phyloP scores from a whole-genome alignment of 192 early-diverging fungal species.

The Coemansia sp. region DNA sequence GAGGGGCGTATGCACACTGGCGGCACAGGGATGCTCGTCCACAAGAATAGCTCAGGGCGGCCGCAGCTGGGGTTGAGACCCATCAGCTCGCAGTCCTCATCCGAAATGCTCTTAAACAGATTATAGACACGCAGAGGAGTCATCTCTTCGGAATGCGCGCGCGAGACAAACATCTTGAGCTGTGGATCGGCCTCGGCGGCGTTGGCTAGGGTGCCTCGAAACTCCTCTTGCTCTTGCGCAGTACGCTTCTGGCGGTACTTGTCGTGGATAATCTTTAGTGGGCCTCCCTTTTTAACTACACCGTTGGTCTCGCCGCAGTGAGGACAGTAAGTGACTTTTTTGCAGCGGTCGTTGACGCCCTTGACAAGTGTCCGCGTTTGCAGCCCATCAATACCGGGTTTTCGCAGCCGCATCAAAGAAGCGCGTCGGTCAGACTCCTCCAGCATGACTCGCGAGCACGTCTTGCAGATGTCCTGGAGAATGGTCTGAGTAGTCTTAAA shows the following conservation, averaged over 20 bases:
- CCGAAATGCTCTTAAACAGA: conserved; percentile 83
- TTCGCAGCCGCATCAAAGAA: conserved; percentile 69
- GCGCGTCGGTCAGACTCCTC: conserved; percentile 75
- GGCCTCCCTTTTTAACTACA: conserved; percentile 93
- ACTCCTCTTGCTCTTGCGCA: conserved; percentile 73
- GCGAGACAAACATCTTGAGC: conserved; percentile 71
- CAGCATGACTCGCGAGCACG: conserved; percentile 85
- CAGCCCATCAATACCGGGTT: conserved; percentile 81
- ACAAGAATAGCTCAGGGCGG: conserved; percentile 90
- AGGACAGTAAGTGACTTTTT: conserved; percentile 83
- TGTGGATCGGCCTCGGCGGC: conserved; percentile 74
- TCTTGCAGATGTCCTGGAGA: conserved; percentile 97
- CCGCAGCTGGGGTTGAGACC: conserved; percentile 83
- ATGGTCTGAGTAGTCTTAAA: conserved; percentile 87
- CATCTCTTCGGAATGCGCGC: conserved; percentile 89
- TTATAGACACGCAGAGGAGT: conserved; percentile 84
- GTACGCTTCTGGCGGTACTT: conserved; percentile 84
- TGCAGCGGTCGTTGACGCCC: conserved; percentile 79
- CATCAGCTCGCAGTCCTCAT: conserved; percentile 95
- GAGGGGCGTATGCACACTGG: conserved; percentile 96
- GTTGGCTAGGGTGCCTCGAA: conserved; percentile 73
- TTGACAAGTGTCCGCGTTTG: conserved; percentile 79
- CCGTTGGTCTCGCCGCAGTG: conserved; percentile 84
- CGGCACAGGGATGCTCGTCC: conserved; percentile 94
- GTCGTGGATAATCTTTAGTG: conserved; percentile 94